These are phyloP conservation scores for Solanum arcanum DNA, from an alignment of 257 asterid species.

Conservation along the genomic window DNA sequence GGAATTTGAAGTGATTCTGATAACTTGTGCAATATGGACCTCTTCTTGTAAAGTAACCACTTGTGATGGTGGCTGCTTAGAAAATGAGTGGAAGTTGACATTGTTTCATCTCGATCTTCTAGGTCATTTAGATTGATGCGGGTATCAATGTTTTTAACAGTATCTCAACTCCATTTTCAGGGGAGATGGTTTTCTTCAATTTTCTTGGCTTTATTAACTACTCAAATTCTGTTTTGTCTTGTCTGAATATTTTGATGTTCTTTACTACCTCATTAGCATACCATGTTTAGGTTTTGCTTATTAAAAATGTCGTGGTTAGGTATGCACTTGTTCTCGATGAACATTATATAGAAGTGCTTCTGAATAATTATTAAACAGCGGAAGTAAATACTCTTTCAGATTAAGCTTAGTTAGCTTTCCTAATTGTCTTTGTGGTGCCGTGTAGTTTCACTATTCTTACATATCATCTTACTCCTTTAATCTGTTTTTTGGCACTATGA, in stretches of 20 bases:
- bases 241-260: background rate
- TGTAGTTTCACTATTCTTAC: background rate
- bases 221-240: background rate
- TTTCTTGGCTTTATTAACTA: background rate
- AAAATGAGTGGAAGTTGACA: background rate
- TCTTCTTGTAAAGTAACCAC: background rate
- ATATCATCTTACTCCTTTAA: background rate
- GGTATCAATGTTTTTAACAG: background rate
- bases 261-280: background rate
- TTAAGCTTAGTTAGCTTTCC: background rate
- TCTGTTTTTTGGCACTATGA: background rate
- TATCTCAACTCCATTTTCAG: background rate
- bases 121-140: background rate
- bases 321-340: background rate
- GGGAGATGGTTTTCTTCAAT: background rate
- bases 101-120: background rate
- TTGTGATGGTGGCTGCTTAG: background rate
- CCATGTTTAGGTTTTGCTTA: background rate
- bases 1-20: background rate
- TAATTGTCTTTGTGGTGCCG: background rate
- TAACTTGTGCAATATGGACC: background rate
- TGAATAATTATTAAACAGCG: background rate
- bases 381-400: background rate
- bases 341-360: background rate
- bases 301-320: background rate